Evolutionary conservation across 192 early-diverging fungal species (phyloP), one percentile per base, ranked within the genome.

Genomic region (Obelidium mucronatum): DNA sequence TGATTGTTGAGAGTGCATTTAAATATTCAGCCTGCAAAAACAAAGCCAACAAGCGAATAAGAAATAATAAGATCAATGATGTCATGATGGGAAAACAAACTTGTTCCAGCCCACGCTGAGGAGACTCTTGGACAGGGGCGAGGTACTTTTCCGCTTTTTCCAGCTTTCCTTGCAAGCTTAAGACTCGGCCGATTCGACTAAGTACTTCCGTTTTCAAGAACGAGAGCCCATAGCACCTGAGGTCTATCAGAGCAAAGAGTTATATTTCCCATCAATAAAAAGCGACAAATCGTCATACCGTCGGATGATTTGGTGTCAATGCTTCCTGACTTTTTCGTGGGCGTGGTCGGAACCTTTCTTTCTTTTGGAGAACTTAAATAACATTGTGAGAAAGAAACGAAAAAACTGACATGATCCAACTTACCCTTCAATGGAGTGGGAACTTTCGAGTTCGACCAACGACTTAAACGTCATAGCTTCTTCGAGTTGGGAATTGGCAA

Each of bases 391-490:
- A n/a, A n/a, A n/a, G n/a, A n/a, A n/a, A n/a, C n/a, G n/a, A n/a
- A n/a, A n/a, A n/a, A n/a, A n/a, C n/a, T n/a, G n/a, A n/a, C n/a
- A n/a, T n/a, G n/a, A n/a, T n/a, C n/a, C n/a, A n/a, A n/a, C n/a
- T n/a, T n/a, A n/a, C n/a, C n/a, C n/a, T n/a, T n/a, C n/a, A n/a
- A n/a, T n/a, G n/a, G n/a, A n/a, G n/a, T n/a, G n/a, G n/a, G n/a
- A n/a, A n/a, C n/a, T n/a, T n/a, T n/a, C n/a, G n/a, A n/a, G n/a
- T n/a, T n/a, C n/a, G n/a, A n/a, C n/a, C n/a, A 40, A 93, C 90
- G 36, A 84, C 85, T 4, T 73, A 75, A 30, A 59, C 22, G 84
- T 79, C 87, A 89, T 91, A 1, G 91, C 74, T 36, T 86, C 70
- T 5, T 80, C 77, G 3, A 92, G 40, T 2, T 90, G 74, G 15